A percentile compares a stretch with the other conserved stretches of the same genome.
Conservation (phyloP, 345 rosid genomes). For the Dipteronia dyeriana region DNA sequence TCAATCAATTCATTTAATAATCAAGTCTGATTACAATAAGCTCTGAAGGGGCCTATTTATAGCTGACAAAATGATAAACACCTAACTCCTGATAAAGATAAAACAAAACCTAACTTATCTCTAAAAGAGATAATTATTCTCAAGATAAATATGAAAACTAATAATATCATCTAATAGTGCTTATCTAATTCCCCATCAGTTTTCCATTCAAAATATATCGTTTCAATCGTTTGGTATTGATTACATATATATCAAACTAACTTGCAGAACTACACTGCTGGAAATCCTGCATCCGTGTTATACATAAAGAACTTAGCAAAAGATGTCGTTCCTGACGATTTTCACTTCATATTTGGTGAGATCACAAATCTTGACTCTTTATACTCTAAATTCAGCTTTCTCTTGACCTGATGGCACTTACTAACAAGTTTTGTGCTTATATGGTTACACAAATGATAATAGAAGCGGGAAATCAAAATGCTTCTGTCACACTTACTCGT, state of each 20-base stretch:
- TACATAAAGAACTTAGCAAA: constrained; percentile 92
- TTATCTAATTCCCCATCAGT: no score
- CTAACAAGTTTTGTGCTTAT: not conserved
- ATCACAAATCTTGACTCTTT: constrained; percentile 8
- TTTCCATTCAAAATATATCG: not conserved
- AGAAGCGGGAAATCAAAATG: not conserved
- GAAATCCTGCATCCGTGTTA: constrained; percentile 77
- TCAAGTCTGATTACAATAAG: no score
- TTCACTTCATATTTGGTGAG: constrained; percentile 85
- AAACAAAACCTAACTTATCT: no score
- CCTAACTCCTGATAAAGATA: no score
- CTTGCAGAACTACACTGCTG: constrained; percentile 83
- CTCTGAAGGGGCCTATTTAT: no score
- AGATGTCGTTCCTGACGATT: constrained; percentile 75
- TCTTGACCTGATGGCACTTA: not conserved
- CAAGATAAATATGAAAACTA: no score
- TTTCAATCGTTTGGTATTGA: not conserved
- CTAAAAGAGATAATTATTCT: no score
- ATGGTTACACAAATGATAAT: not conserved
- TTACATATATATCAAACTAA: not conserved
- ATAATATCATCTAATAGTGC: no score
- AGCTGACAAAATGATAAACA: no score
- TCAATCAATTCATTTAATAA: no score
- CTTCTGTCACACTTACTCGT: constrained; percentile 6
- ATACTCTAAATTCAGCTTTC: not conserved